Base-by-base conservation (phyloP, 1,284 basidiomycete genomes). In the Coriolopsis trogii region DNA sequence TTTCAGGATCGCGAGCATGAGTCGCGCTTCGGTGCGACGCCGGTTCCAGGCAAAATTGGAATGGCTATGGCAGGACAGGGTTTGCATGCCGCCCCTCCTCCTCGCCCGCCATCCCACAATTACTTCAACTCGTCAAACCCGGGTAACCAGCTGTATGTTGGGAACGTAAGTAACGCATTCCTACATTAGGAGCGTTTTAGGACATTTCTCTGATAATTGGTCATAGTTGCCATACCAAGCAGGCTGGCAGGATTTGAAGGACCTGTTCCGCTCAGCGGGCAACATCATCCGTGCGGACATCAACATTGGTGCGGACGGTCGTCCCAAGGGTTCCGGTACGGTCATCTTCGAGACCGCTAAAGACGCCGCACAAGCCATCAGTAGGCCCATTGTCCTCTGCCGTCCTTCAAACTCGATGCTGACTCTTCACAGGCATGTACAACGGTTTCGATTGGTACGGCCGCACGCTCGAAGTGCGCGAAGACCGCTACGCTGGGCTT, bases 221-320 rank as follows among this genome's bases (percentile, higher is more conserved):
- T n/a, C 53, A 7, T 63, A 97, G 94, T 73, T 98, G 20, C 96
- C 95, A 1, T 92, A 92, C 66, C 93, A 95, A 72, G 94, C 94
- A 26, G 93, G 93, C 33, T 99, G 96, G 96, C 96, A 99, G 71
- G 96, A 99, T 68, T 78, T 99, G 53, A 99, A 98, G 70, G 95
- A 98, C 69, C 77, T 98, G 26, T 98, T 98, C 85, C 86, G 95
- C 49, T 85, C 91, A 26, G 93, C 95, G 33, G 95, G 96, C 23
- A 93, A 91, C 66, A 94, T 98, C 63, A 84, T 97, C 55, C 85
- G 95, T 33, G 94, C 96, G 49, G 95, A 99, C 68, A 90, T 98
- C 63, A 94, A 95, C 64, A 90, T 95, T 62, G 89, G 87, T 53
- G 85, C 86, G 16, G 95, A 98, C 71, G 96, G 96, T 15, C 82